A percentile compares a stretch with the other conserved stretches of the same genome.
Evolutionary conservation across 1,284 basidiomycete genomes (phyloP).

Genomic region (Tilletiaria anomala): DNA sequence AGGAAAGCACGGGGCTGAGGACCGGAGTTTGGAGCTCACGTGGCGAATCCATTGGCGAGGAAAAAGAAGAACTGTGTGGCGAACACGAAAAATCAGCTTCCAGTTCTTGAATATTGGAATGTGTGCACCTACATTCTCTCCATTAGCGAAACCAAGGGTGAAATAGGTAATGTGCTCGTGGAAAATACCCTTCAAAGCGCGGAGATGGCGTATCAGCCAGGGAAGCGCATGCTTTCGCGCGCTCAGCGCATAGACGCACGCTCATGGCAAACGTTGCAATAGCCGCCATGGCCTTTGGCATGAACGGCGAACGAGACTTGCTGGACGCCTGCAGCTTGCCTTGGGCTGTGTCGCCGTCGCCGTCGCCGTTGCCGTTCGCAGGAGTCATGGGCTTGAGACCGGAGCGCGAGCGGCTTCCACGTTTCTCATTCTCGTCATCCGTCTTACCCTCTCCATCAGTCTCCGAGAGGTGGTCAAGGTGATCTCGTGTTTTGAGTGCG

Average conservation of each 20-base stretch:
- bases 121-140: conserved; percentile 12
- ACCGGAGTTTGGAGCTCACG: no score
- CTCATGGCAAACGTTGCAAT: conserved; percentile 34
- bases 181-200: conserved; percentile 3
- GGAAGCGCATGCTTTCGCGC: background rate
- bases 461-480: conserved; percentile 28
- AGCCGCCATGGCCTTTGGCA: conserved; percentile 24
- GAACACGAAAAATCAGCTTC: background rate
- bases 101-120: background rate
- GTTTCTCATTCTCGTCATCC: conserved; percentile 17
- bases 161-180: conserved; percentile 36
- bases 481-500: no score
- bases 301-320: conserved; percentile 13
- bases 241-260: conserved; percentile 1
- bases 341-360: background rate
- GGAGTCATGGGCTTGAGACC: conserved; percentile 12
- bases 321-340: conserved; percentile 2
- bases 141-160: conserved; percentile 25
- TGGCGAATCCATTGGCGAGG: conserved; percentile 28
- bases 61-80: conserved; percentile 25
- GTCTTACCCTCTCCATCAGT: conserved; percentile 23
- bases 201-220: conserved; percentile 9
- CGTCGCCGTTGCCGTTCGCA: background rate
- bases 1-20: no score
- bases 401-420: conserved; percentile 4